A percentile compares a stretch with the other conserved stretches of the same genome.
Conservation (phyloP, 2,329 filamentous ascomycete genomes). For the Claviceps monticola region DNA sequence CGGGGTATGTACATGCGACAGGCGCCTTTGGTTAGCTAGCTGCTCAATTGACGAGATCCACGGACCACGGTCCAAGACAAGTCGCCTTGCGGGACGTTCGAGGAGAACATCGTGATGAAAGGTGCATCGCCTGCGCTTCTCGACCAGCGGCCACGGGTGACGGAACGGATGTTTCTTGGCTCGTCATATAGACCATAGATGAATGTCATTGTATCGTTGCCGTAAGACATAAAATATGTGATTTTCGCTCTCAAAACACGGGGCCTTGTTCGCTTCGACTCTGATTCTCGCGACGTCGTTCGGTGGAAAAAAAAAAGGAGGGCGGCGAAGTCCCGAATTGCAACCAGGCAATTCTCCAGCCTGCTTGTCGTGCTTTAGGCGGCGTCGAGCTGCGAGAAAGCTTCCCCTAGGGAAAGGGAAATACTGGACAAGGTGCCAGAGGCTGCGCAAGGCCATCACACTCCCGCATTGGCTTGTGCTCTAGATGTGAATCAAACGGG, state of each 20-base stretch:
- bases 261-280: constrained; percentile 38
- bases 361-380: constrained; percentile 33
- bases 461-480: constrained; percentile 38
- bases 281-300: constrained; percentile 27
- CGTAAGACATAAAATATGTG: constrained; percentile 85
- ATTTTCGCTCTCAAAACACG: constrained; percentile 57
- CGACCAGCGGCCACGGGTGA: too few relatives aligned
- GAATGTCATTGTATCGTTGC: constrained; percentile 81
- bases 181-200: constrained; percentile 80
- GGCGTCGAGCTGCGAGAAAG: constrained; percentile 38
- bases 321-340: constrained; percentile 25
- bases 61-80: too few relatives aligned
- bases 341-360: constrained; percentile 32
- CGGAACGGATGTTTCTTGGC: constrained; percentile 42
- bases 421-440: constrained; percentile 20
- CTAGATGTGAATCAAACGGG: constrained; percentile 40
- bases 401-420: constrained; percentile 23
- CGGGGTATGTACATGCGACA: too few relatives aligned
- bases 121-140: too few relatives aligned
- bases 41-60: too few relatives aligned
- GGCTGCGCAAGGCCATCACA: constrained; percentile 38
- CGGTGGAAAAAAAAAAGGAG: too few relatives aligned
- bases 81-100: too few relatives aligned
- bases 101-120: too few relatives aligned
- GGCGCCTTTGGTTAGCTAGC: too few relatives aligned